These are phyloP conservation scores for Colletotrichum musicola DNA, from an alignment of 2,329 filamentous ascomycete genomes.

Conservation along the genomic window DNA sequence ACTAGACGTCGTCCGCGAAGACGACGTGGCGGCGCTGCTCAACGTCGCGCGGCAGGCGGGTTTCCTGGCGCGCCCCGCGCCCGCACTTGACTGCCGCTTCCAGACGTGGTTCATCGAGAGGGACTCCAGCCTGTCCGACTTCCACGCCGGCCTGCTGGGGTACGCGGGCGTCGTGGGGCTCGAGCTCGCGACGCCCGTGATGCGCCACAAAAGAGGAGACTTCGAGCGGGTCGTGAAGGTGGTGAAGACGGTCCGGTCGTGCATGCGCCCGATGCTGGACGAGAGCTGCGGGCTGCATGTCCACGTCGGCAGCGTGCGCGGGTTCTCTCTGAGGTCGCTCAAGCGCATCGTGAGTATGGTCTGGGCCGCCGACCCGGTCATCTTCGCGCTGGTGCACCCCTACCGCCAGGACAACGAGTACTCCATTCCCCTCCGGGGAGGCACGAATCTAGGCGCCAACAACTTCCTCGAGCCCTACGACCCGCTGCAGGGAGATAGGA, in stretches of 20 bases:
- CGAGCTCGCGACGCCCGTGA: slow-evolving; percentile 27
- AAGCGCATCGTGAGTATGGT: slow-evolving; percentile 21
- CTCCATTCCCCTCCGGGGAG: background rate
- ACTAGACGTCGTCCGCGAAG: background rate
- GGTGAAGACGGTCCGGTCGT: slow-evolving; percentile 9
- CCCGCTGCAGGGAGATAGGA: background rate
- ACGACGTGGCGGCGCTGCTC: background rate
- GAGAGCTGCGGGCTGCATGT: slow-evolving; percentile 24
- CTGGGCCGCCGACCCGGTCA: slow-evolving; percentile 18
- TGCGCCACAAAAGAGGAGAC: background rate
- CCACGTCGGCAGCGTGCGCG: slow-evolving; percentile 21
- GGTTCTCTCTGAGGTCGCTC: slow-evolving; percentile 12
- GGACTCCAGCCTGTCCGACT: slow-evolving; percentile 16
- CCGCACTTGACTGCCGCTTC: background rate
- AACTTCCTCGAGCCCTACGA: background rate
- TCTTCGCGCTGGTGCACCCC: slow-evolving; percentile 12
- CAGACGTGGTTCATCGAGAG: slow-evolving; percentile 24
- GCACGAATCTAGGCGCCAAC: background rate
- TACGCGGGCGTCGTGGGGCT: slow-evolving; percentile 19
- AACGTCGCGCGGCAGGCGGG: background rate
- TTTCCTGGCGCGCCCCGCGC: background rate
- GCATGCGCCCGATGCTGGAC: slow-evolving; percentile 10
- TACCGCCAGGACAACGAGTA: background rate
- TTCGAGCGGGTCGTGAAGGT: slow-evolving; percentile 9
- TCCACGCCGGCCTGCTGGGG: background rate